phyloP scores from a whole-genome alignment of 495 filamentous ascomycete species.

The Clohesyomyces aquaticus region DNA sequence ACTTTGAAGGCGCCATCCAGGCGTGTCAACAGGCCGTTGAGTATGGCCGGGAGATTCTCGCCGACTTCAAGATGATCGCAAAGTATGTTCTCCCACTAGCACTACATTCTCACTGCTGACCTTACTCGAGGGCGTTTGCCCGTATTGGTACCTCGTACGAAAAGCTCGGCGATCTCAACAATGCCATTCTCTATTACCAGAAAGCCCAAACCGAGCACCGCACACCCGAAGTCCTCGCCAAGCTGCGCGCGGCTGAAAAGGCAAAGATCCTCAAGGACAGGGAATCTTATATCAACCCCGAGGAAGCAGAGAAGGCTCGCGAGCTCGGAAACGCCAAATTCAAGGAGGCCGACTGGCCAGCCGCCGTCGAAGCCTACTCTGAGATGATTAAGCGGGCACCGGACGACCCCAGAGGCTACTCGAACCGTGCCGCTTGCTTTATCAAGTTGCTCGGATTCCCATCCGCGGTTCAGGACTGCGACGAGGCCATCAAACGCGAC shows the following conservation, averaged over 20 bases:
- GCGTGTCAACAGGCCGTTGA: slow-evolving; percentile 85
- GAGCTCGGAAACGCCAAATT: slow-evolving; percentile 94
- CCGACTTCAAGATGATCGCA: slow-evolving; percentile 96
- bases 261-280: slow-evolving; percentile 75
- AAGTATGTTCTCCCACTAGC: slow-evolving; percentile 60
- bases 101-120: slow-evolving; percentile 11
- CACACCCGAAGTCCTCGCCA: slow-evolving; percentile 88
- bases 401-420: slow-evolving; percentile 90
- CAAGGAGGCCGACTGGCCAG: slow-evolving; percentile 96
- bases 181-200: slow-evolving; percentile 89
- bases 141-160: slow-evolving; percentile 90
- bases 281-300: slow-evolving; percentile 83
- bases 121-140: slow-evolving; percentile 66
- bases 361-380: slow-evolving; percentile 88
- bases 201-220: slow-evolving; percentile 95
- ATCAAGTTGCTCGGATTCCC: slow-evolving; percentile 97
- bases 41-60: slow-evolving; percentile 80
- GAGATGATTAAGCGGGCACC: slow-evolving; percentile 98
- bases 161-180: slow-evolving; percentile 76
- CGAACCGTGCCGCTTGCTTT: slow-evolving; percentile 94
- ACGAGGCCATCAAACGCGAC: slow-evolving; percentile 86
- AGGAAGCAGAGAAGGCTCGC: slow-evolving; percentile 91
- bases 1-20: slow-evolving; percentile 83
- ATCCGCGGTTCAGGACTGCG: slow-evolving; percentile 88
- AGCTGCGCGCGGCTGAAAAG: slow-evolving; percentile 93